Base-by-base conservation (phyloP, 2,329 filamentous ascomycete genomes). In the Microsporum canis region DNA sequence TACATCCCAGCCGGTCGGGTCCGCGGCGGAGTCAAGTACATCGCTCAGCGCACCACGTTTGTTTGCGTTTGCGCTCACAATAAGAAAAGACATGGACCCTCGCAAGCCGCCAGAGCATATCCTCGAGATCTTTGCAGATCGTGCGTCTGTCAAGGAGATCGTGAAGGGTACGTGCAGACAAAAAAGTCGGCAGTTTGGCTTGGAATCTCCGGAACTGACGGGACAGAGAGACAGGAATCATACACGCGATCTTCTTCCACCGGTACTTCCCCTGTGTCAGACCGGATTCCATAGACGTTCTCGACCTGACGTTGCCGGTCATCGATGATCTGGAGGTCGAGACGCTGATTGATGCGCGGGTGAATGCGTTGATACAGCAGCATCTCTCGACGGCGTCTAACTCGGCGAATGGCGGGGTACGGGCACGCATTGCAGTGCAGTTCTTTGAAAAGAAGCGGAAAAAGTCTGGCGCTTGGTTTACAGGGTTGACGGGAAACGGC, bases 221-320 rank as follows among this genome's bases (percentile, higher is more conserved):
- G 17, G 17, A 23, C 17, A 23, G 17, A 23, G 17, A 23, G 17
- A 23, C 23, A 95, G 92, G 88, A 65, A 88, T 96, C 72, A 83
- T 97, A 57, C 91, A 96, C 75, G 95, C 91, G 58, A 96, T 97
- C 74, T 99, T 97, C 84, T 97, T 97, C 82, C 91, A 96, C 78
- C 88, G 94, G 71, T 95, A 92, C 83, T 96, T 97, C 80, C 90
- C 90, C 61, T 86, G 89, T 62, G 83, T 96, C 68, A 80, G 84
- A 47, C 92, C 94, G 4, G 83, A 84, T 65, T 91, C 89, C 65
- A 87, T 90, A 76, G 91, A 96, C 71, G 85, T 96, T 65, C 86
- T 96, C 66, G 91, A 95, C 75, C 82, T 96, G 64, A 91, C 90
- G 38, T 84, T 97, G 33, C 91, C 94, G 58, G 88, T 89, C 69